Evolutionary conservation across 2,329 filamentous ascomycete genomes (phyloP).

Genomic region (Colletotrichum somersetense): DNA sequence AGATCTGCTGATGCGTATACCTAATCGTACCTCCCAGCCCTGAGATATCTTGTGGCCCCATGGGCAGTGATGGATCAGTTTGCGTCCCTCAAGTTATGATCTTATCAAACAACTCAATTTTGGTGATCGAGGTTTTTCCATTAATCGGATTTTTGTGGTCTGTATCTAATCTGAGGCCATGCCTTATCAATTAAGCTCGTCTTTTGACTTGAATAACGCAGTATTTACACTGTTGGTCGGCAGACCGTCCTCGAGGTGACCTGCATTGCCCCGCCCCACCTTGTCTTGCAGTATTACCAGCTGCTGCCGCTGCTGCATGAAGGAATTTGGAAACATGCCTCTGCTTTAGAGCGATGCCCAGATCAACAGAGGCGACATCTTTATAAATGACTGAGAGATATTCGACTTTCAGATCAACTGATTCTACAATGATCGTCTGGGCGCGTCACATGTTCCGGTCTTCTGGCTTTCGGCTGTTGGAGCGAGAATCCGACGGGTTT

Average conservation of each 20-base stretch:
- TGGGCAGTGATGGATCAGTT: constrained; percentile 24
- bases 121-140: constrained; percentile 35
- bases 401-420: not conserved
- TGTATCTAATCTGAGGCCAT: constrained; percentile 5
- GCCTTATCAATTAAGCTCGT: not conserved
- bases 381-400: not conserved
- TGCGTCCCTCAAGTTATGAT: constrained; percentile 4
- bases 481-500: constrained; percentile 1
- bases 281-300: not conserved
- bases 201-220: not conserved
- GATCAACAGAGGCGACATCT: not conserved
- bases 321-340: not conserved
- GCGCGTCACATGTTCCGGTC: not conserved
- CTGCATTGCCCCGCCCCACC: not conserved
- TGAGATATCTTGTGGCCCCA: constrained; percentile 5
- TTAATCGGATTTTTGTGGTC: not conserved
- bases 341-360: not conserved
- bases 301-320: not conserved
- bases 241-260: not conserved
- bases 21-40: constrained; percentile 11
- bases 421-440: constrained; percentile 10
- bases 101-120: constrained; percentile 30
- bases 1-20: not conserved
- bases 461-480: not conserved
- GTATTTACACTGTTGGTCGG: not conserved